These are phyloP conservation scores for Penicillium sp. DNA, from an alignment of 2,329 filamentous ascomycete species.

Conservation along the genomic window DNA sequence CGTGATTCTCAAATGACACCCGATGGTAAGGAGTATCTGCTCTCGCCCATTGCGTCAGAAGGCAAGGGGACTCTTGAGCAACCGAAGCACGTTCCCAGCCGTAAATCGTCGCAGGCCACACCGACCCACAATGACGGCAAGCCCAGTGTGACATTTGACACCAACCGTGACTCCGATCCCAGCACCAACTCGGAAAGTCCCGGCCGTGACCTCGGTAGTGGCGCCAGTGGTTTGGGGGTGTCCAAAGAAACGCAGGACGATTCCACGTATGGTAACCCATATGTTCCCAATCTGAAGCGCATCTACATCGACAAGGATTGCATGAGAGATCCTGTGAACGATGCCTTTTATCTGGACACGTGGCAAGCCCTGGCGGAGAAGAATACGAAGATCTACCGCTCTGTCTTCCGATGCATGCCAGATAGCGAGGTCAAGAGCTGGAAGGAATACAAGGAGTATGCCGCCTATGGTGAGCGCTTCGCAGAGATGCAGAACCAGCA, in stretches of 20 bases:
- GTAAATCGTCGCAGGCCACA: slow-evolving; percentile 19
- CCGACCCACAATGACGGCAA: slow-evolving; percentile 17
- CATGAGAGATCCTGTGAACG: slow-evolving; percentile 83
- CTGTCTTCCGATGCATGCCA: slow-evolving; percentile 94
- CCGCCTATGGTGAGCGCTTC: slow-evolving; percentile 71
- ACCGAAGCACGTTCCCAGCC: slow-evolving; percentile 43
- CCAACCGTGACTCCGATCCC: slow-evolving; percentile 16
- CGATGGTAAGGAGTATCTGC: slow-evolving; percentile 63
- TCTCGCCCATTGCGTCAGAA: slow-evolving; percentile 58
- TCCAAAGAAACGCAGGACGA: slow-evolving; percentile 40
- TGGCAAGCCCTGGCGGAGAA: slow-evolving; percentile 87
- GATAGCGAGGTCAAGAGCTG: slow-evolving; percentile 91
- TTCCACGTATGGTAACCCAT: slow-evolving; percentile 44
- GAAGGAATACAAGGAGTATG: slow-evolving; percentile 85
- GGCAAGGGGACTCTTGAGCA: slow-evolving; percentile 55
- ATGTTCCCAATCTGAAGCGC: slow-evolving; percentile 61
- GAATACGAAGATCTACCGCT: slow-evolving; percentile 89
- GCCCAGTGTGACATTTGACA: slow-evolving; percentile 10
- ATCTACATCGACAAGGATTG: slow-evolving; percentile 80
- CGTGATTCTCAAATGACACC: slow-evolving; percentile 66
- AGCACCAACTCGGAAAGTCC: slow-evolving; percentile 28
- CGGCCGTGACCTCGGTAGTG: slow-evolving; percentile 76
- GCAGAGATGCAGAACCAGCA: slow-evolving; percentile 56
- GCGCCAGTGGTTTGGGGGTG: slow-evolving; percentile 64
- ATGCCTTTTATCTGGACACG: slow-evolving; percentile 76